These are phyloP conservation scores for Cercospora sesami DNA, from an alignment of 2,329 filamentous ascomycete genomes.

Conservation along the genomic window DNA sequence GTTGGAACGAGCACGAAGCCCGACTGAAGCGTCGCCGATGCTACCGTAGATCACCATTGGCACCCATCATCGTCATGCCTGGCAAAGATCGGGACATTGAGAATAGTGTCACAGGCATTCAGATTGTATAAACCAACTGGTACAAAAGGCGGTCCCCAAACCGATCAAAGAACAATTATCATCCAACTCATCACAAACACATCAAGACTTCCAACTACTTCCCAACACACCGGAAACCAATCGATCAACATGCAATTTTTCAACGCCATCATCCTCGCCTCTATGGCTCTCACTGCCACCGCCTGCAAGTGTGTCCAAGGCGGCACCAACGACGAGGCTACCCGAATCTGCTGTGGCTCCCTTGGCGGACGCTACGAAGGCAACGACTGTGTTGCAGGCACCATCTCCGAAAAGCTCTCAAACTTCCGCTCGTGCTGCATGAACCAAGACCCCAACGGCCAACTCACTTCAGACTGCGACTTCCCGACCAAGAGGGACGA, in stretches of 20 bases:
- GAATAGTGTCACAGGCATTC: not conserved
- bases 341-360: not conserved
- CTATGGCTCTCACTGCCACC: not conserved
- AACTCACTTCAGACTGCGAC: not conserved
- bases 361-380: not conserved
- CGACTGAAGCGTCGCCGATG: not conserved
- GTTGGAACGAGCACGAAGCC: not conserved
- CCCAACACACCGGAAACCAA: not conserved
- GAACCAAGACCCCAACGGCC: not conserved
- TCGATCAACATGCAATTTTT: not conserved
- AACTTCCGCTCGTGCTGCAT: not conserved
- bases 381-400: not conserved
- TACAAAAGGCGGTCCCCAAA: not conserved
- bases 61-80: not conserved
- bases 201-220: not conserved
- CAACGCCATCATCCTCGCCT: not conserved
- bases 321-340: not conserved
- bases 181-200: not conserved
- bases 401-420: not conserved
- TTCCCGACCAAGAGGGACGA: not conserved
- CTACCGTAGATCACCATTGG: not conserved
- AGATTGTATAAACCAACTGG: not conserved
- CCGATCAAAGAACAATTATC: not conserved
- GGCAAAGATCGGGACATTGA: not conserved
- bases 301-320: not conserved